Evolutionary conservation across 768 basidiomycete species (phyloP).

Genomic region (Leccinum rimulosum): DNA sequence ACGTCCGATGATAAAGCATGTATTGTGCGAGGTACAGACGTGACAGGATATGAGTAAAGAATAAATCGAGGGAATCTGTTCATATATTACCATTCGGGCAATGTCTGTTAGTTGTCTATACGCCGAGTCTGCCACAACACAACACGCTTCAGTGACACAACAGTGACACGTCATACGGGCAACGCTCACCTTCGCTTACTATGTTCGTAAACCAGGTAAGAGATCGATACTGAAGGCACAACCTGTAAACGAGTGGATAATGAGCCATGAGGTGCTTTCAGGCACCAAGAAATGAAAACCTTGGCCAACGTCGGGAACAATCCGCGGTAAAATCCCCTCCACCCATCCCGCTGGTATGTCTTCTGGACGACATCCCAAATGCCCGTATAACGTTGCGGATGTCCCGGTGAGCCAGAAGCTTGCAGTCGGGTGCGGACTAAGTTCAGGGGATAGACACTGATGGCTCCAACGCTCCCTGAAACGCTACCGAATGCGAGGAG

Average conservation of each 20-base stretch:
- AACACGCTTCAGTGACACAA: slow-evolving; percentile 4
- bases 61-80: slow-evolving; percentile 26
- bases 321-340: slow-evolving; percentile 93
- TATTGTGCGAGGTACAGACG: slow-evolving; percentile 28
- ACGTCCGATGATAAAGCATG: slow-evolving; percentile 14
- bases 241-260: slow-evolving; percentile 49
- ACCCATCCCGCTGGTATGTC: slow-evolving; percentile 83
- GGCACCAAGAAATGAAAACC: slow-evolving; percentile 37
- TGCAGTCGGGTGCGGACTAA: slow-evolving; percentile 93
- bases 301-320: slow-evolving; percentile 91
- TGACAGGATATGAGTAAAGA: slow-evolving; percentile 23
- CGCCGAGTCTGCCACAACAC: slow-evolving; percentile 50
- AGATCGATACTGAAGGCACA: slow-evolving; percentile 94
- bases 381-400: slow-evolving; percentile 89
- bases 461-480: slow-evolving; percentile 91
- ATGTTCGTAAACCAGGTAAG: slow-evolving; percentile 92
- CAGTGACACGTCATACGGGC: not conserved
- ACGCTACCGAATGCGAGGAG: slow-evolving; percentile 88
- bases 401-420: slow-evolving; percentile 93
- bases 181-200: slow-evolving; percentile 68
- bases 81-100: slow-evolving; percentile 18
- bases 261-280: slow-evolving; percentile 1
- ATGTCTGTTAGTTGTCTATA: slow-evolving; percentile 36
- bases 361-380: slow-evolving; percentile 78
- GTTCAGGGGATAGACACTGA: slow-evolving; percentile 89